A percentile compares a stretch with the other conserved stretches of the same genome.
These are phyloP conservation scores for Drechslera avenae DNA, from an alignment of 2,329 filamentous ascomycete genomes.

Conservation along the genomic window DNA sequence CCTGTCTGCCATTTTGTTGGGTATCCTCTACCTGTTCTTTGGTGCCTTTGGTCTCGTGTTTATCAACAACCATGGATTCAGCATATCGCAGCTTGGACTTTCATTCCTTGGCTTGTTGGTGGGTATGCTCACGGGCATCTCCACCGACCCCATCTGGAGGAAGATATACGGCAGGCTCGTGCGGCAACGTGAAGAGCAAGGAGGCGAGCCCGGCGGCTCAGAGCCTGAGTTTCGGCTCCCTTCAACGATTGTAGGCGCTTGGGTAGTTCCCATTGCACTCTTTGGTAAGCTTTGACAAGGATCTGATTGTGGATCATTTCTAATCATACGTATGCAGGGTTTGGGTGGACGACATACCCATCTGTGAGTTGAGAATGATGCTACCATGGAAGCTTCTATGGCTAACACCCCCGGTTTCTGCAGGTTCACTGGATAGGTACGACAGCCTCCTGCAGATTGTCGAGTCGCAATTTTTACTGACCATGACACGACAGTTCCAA, in stretches of 20 bases:
- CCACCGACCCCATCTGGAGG: constrained; percentile 69
- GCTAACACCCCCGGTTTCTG: constrained; percentile 36
- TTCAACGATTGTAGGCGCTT: constrained; percentile 67
- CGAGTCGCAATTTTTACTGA: constrained; percentile 41
- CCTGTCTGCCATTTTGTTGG: constrained; percentile 82
- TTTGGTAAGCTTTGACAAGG: constrained; percentile 64
- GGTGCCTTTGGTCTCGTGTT: constrained; percentile 87
- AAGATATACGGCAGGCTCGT: constrained; percentile 64
- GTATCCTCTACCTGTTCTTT: constrained; percentile 89
- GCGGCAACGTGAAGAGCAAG: constrained; percentile 57
- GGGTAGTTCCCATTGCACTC: constrained; percentile 78
- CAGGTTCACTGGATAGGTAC: constrained; percentile 59
- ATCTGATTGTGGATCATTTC: constrained; percentile 30
- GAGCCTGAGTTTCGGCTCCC: constrained; percentile 89
- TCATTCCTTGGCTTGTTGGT: constrained; percentile 70
- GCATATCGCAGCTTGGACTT: constrained; percentile 78
- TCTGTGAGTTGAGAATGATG: constrained; percentile 71
- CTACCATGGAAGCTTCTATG: constrained; percentile 48
- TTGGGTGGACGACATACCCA: constrained; percentile 81
- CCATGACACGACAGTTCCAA: constrained; percentile 51
- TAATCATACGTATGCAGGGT: constrained; percentile 55
- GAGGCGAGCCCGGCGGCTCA: constrained; percentile 61
- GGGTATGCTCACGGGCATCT: constrained; percentile 69
- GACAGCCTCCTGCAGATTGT: constrained; percentile 28
- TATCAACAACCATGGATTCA: constrained; percentile 72